phyloP scores from a whole-genome alignment of 2,329 filamentous ascomycete species.

The Cladorrhinum sp. region DNA sequence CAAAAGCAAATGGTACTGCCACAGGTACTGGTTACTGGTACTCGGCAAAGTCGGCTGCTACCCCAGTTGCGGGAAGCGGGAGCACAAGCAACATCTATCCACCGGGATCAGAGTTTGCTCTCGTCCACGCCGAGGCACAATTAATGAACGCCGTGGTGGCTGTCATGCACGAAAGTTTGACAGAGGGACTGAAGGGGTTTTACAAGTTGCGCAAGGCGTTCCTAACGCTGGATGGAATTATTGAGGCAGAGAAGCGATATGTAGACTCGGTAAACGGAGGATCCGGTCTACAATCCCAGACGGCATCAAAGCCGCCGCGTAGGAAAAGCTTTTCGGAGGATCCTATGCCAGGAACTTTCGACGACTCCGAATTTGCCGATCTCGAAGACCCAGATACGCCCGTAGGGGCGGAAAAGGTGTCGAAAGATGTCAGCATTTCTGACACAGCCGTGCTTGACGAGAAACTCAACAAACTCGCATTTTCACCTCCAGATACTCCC shows the following conservation, averaged over 20 bases:
- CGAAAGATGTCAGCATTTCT: constrained; percentile 42
- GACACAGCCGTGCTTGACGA: constrained; percentile 17
- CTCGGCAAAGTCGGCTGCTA: constrained; percentile 26
- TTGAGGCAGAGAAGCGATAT: constrained; percentile 66
- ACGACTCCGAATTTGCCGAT: constrained; percentile 35
- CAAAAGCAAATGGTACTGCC: constrained; percentile 20
- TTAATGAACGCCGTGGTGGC: constrained; percentile 86
- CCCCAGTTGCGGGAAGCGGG: constrained; percentile 33
- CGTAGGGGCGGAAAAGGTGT: constrained; percentile 26
- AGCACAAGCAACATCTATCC: constrained; percentile 62
- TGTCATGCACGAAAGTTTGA: constrained; percentile 87
- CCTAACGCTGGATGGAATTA: constrained; percentile 73
- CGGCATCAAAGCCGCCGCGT: background rate
- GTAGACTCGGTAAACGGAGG: constrained; percentile 33
- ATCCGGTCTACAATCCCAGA: background rate
- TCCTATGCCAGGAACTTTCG: constrained; percentile 39
- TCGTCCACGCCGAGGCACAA: constrained; percentile 81
- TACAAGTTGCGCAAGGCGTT: constrained; percentile 91
- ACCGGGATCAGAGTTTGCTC: constrained; percentile 79
- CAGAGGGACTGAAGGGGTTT: constrained; percentile 86
- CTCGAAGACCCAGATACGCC: constrained; percentile 20
- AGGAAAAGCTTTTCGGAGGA: constrained; percentile 29
- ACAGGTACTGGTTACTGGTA: constrained; percentile 25
- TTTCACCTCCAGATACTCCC: background rate
- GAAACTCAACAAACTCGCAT: constrained; percentile 17